phyloP scores from a whole-genome alignment of 2,329 filamentous ascomycete genomes.

The Calonectria multiphialidica region DNA sequence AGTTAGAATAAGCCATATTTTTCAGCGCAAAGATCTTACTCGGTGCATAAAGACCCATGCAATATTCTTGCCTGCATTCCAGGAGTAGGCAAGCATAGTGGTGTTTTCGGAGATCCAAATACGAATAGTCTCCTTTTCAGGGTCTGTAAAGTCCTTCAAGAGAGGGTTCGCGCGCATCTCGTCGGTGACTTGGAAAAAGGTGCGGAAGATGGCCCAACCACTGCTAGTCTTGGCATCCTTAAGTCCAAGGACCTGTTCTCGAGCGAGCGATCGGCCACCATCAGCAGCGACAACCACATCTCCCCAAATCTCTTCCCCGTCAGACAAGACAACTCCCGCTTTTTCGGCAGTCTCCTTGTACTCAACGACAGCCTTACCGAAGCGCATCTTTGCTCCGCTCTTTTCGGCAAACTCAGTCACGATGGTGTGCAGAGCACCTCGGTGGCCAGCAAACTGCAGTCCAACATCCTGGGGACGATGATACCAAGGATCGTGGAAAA shows the following conservation, averaged over 20 bases:
- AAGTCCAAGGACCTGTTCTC: constrained; percentile 34
- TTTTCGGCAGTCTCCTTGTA: constrained; percentile 25
- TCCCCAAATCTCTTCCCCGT: constrained; percentile 17
- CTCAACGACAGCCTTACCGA: constrained; percentile 25
- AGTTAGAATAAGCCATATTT: background rate
- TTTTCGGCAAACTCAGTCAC: constrained; percentile 35
- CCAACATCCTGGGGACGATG: constrained; percentile 12
- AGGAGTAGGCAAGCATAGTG: constrained; percentile 14
- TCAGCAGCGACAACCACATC: constrained; percentile 37
- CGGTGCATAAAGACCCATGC: constrained; percentile 21
- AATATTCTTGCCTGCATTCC: constrained; percentile 11
- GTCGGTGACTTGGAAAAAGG: constrained; percentile 24
- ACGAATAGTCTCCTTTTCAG: constrained; percentile 2
- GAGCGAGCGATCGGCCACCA: constrained; percentile 32
- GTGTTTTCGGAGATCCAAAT: constrained; percentile 15
- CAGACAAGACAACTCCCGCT: constrained; percentile 22
- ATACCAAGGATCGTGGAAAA: constrained; percentile 29
- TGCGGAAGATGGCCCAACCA: constrained; percentile 35
- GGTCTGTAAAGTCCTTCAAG: constrained; percentile 9
- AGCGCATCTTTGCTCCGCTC: constrained; percentile 26
- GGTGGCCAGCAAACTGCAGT: constrained; percentile 22
- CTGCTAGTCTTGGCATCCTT: constrained; percentile 32
- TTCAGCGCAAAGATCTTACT: background rate
- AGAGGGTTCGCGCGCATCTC: background rate
- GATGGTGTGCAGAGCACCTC: constrained; percentile 31